These are phyloP conservation scores for Penicillium janthinellum DNA, from an alignment of 2,329 filamentous ascomycete species.

Conservation along the genomic window DNA sequence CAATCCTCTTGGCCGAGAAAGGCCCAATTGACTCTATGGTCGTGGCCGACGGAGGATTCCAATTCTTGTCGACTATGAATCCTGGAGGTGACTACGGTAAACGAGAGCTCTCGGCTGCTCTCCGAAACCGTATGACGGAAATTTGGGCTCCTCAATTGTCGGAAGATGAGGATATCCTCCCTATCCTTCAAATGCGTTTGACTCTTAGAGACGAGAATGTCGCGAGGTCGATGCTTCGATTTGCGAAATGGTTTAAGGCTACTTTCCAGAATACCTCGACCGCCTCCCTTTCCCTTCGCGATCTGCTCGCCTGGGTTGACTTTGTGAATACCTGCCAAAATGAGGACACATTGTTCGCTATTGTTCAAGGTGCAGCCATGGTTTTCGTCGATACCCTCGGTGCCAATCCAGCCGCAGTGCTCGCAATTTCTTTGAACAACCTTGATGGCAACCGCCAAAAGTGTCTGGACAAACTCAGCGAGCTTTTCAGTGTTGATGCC, in stretches of 20 bases:
- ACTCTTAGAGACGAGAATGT: slow-evolving; percentile 56
- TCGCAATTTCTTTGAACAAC: slow-evolving; percentile 70
- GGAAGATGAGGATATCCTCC: slow-evolving; percentile 79
- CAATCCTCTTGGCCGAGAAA: slow-evolving; percentile 89
- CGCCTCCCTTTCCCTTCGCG: slow-evolving; percentile 83
- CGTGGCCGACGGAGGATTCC: slow-evolving; percentile 74
- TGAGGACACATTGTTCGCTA: slow-evolving; percentile 52
- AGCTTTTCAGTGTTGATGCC: slow-evolving; percentile 67
- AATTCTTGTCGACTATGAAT: slow-evolving; percentile 99
- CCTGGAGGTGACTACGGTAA: slow-evolving; percentile 98
- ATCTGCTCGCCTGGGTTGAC: slow-evolving; percentile 88
- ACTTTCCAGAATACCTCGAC: slow-evolving; percentile 74
- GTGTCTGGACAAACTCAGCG: slow-evolving; percentile 72
- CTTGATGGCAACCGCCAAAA: slow-evolving; percentile 70
- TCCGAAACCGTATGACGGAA: slow-evolving; percentile 96
- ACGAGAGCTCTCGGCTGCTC: slow-evolving; percentile 89
- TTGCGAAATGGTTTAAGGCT: slow-evolving; percentile 89
- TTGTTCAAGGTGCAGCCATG: slow-evolving; percentile 87
- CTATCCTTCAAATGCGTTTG: slow-evolving; percentile 82
- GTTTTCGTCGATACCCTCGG: slow-evolving; percentile 95
- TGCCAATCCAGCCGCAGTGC: slow-evolving; percentile 86
- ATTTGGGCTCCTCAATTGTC: slow-evolving; percentile 95
- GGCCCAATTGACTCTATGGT: slow-evolving; percentile 82
- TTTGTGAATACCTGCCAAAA: slow-evolving; percentile 74
- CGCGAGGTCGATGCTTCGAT: slow-evolving; percentile 73